Percentiles rank a stretch among this genome's conserved stretches.
These are phyloP conservation scores for Parsonsia alboflavescens DNA, from an alignment of 257 asterid genomes.

Conservation along the genomic window DNA sequence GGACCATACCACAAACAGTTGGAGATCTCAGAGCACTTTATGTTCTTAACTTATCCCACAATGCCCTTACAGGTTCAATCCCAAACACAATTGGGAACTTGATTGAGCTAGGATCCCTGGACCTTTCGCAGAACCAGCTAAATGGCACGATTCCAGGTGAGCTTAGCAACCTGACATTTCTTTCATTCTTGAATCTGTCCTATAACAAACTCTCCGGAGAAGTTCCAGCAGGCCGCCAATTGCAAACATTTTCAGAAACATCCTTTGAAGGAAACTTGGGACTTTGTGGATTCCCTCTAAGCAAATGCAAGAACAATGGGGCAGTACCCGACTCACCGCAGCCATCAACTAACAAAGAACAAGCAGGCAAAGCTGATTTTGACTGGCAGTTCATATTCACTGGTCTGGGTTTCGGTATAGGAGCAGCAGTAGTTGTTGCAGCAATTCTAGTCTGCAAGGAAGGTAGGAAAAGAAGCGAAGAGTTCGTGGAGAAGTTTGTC, in stretches of 20 bases:
- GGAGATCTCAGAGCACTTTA: conserved; percentile 49
- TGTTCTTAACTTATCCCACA: conserved; percentile 50
- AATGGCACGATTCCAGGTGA: conserved; percentile 43
- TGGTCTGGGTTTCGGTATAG: conserved; percentile 37
- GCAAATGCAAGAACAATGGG: conserved; percentile 10
- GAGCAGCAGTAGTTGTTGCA: conserved; percentile 47
- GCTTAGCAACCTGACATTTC: conserved; percentile 40
- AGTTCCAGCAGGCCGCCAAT: conserved; percentile 43
- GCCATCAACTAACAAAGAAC: not conserved
- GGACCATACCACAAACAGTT: conserved; percentile 38
- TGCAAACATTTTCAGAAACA: conserved; percentile 33
- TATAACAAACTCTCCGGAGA: conserved; percentile 33
- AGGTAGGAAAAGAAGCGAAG: conserved; percentile 35
- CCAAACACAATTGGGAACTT: conserved; percentile 52
- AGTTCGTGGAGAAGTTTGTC: conserved; percentile 26
- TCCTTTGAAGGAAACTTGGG: conserved; percentile 41
- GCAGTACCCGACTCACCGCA: not conserved
- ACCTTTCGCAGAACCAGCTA: conserved; percentile 45
- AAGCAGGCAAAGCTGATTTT: not conserved
- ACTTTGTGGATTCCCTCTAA: conserved; percentile 45
- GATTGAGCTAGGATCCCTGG: conserved; percentile 45
- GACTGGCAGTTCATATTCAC: conserved; percentile 52
- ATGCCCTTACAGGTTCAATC: conserved; percentile 42
- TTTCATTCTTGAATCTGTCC: conserved; percentile 45
- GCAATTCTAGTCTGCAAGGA: conserved; percentile 44